phyloP scores from a whole-genome alignment of 495 filamentous ascomycete species.

The Aspergillus leporis region DNA sequence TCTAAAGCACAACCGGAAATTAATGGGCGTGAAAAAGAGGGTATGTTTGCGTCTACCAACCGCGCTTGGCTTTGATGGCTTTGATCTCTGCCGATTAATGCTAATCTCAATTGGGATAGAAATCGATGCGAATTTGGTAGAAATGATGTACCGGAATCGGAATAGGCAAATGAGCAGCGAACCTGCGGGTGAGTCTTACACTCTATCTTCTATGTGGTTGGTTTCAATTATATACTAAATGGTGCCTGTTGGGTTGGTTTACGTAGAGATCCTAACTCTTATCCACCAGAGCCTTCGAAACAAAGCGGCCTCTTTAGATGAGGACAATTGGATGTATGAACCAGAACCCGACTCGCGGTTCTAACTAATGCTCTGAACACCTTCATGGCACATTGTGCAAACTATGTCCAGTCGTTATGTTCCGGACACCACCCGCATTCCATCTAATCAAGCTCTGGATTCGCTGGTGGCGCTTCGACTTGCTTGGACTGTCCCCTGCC shows the following conservation, averaged over 20 bases:
- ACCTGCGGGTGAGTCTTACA: conserved; percentile 58
- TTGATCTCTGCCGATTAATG: background rate
- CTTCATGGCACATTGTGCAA: conserved; percentile 22
- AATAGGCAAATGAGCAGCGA: conserved; percentile 62
- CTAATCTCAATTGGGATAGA: conserved; percentile 28
- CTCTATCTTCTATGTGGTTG: background rate
- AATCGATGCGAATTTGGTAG: conserved; percentile 49
- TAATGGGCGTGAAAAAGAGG: conserved; percentile 45
- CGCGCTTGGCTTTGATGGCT: background rate
- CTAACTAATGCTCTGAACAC: conserved; percentile 17
- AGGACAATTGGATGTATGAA: conserved; percentile 93
- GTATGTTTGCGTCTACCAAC: conserved; percentile 28
- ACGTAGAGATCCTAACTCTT: conserved; percentile 67
- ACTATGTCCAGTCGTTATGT: conserved; percentile 5
- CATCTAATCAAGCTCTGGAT: conserved; percentile 55
- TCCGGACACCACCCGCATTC: conserved; percentile 4
- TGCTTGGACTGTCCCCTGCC: conserved; percentile 39
- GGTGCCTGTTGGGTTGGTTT: conserved; percentile 23
- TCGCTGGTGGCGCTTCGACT: conserved; percentile 51
- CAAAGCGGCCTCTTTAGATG: conserved; percentile 70
- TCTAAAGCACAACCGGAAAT: conserved; percentile 32
- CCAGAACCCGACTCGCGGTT: conserved; percentile 53
- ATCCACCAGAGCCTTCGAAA: conserved; percentile 69
- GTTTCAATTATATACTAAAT: conserved; percentile 1
- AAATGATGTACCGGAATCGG: conserved; percentile 59